Percentiles rank a stretch among this genome's conserved stretches.
Evolutionary conservation across 768 basidiomycete genomes (phyloP).

Genomic region (Mycena rebaudengoi): DNA sequence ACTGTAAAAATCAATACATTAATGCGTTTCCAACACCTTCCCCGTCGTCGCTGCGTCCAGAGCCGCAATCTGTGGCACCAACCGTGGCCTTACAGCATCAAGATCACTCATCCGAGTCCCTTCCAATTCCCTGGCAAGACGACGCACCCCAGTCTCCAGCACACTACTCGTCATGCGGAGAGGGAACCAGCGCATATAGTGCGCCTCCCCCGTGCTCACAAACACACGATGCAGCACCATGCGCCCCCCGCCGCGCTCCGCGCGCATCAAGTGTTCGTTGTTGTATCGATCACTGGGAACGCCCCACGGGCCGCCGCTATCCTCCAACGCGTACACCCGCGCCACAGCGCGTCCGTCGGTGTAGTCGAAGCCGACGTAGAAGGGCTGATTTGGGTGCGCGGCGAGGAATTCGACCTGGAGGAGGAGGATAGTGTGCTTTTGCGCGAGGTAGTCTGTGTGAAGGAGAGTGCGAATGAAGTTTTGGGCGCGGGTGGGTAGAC

Average conservation of each 20-base stretch:
- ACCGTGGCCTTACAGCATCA: neutral
- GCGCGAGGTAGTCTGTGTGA: neutral
- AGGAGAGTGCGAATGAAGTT: conserved; percentile 5
- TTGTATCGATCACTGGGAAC: neutral
- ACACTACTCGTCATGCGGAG: conserved; percentile 5
- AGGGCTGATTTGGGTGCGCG: neutral
- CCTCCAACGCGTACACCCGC: neutral
- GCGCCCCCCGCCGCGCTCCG: neutral
- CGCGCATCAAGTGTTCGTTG: neutral
- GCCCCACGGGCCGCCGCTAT: neutral
- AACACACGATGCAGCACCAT: conserved; percentile 2
- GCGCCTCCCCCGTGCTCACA: neutral
- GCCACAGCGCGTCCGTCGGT: neutral
- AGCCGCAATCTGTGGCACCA: neutral
- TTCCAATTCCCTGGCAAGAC: conserved; percentile 2
- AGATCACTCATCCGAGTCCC: neutral
- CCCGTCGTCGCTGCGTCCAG: neutral
- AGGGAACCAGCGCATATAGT: neutral
- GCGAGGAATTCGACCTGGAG: neutral
- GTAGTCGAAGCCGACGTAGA: conserved; percentile 14
- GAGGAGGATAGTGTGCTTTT: neutral
- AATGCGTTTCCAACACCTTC: neutral
- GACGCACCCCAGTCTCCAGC: conserved; percentile 3
- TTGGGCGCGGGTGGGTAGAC: neutral
- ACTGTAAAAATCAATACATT: neutral